Evolutionary conservation across 202 grass and related monocot genomes (phyloP).

Genomic region (Alloteropsis angusta): DNA sequence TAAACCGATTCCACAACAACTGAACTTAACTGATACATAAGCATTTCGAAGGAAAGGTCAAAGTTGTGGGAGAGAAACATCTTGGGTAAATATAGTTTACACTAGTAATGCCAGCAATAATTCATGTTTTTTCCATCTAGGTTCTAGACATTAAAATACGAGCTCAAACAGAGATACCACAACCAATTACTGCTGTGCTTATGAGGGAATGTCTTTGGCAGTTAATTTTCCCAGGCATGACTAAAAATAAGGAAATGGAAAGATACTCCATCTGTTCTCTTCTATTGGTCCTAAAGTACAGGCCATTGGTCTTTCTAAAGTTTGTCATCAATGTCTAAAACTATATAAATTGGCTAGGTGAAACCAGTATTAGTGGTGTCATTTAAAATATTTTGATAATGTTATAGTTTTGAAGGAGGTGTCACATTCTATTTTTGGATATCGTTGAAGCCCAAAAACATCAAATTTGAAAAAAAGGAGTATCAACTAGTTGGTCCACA

Average conservation of each 20-base stretch:
- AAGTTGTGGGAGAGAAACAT: not conserved
- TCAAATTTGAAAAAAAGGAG: not conserved
- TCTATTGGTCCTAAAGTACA: not conserved
- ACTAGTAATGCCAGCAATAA: not conserved
- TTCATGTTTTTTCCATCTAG: not conserved
- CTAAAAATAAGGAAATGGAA: not conserved
- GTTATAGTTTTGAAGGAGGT: not conserved
- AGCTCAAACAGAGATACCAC: conserved; percentile 1
- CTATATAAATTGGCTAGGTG: not conserved
- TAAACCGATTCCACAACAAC: not conserved
- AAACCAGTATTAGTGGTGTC: not conserved
- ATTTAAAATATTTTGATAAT: not conserved
- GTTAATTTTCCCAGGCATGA: not conserved
- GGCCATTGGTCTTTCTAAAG: not conserved
- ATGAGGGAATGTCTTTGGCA: not conserved
- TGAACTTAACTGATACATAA: not conserved
- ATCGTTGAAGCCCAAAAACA: not conserved
- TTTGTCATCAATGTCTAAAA: not conserved
- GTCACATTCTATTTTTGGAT: not conserved
- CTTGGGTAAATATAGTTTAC: not conserved
- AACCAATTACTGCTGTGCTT: not conserved
- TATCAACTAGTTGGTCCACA: not conserved
- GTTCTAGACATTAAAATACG: not conserved
- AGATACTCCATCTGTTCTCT: not conserved
- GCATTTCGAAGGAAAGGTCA: not conserved